A percentile compares a stretch with the other conserved stretches of the same genome.
Conservation (phyloP, 495 filamentous ascomycete genomes). For the Aspergillus baeticus region DNA sequence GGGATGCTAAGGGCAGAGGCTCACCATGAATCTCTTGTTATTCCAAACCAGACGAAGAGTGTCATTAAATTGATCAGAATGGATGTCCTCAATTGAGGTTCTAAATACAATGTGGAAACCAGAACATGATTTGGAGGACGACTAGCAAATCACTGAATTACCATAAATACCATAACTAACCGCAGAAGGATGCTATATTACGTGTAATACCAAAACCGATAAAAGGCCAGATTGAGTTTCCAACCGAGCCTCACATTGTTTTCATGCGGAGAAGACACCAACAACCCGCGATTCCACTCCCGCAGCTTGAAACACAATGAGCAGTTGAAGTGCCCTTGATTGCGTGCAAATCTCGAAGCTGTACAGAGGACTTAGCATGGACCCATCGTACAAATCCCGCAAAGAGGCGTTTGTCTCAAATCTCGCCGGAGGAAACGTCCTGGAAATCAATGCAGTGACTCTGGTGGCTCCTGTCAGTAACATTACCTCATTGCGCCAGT, state of each 20-base stretch:
- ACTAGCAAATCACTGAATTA: no score
- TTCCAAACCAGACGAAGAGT: background rate
- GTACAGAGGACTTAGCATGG: constrained; percentile 37
- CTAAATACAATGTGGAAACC: no score
- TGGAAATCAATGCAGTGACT: constrained; percentile 84
- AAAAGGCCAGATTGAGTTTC: background rate
- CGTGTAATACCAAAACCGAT: background rate
- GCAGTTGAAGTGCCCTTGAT: background rate
- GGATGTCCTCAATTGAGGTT: no score
- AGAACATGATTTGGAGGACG: no score
- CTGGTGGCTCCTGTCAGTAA: constrained; percentile 76
- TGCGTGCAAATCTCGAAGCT: background rate
- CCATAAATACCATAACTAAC: background rate
- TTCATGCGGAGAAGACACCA: background rate
- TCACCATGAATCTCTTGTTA: background rate
- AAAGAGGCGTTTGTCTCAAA: constrained; percentile 97
- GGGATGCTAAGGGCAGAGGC: background rate
- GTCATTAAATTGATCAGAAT: no score
- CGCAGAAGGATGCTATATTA: background rate
- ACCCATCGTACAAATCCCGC: constrained; percentile 73
- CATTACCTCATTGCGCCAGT: background rate
- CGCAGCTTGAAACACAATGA: background rate
- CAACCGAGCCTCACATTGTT: background rate
- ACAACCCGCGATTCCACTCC: background rate
- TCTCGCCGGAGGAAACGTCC: constrained; percentile 77